A percentile compares a stretch with the other conserved stretches of the same genome.
Evolutionary conservation across 179 eudicot species (phyloP).

Genomic region (Carnegiea gigantea): DNA sequence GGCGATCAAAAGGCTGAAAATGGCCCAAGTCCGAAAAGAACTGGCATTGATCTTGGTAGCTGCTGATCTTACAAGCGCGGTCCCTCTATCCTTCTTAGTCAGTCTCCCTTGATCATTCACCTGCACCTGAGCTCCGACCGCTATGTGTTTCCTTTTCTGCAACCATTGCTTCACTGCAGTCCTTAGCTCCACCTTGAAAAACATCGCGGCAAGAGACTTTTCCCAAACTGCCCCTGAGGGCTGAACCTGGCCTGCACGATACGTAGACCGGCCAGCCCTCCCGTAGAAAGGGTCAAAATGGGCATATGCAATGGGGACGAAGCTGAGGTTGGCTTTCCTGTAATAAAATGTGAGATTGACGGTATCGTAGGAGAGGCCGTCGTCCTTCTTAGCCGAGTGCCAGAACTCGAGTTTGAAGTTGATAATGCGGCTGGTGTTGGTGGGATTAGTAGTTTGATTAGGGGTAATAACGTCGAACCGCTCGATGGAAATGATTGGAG

Average conservation of each 20-base stretch:
- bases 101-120: slow-evolving; percentile 36
- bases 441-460: slow-evolving; percentile 27
- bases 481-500: too few species aligned
- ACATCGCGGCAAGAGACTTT: slow-evolving; percentile 17
- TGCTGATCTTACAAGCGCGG: slow-evolving; percentile 36
- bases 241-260: background rate
- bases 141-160: slow-evolving; percentile 21
- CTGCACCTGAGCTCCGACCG: slow-evolving; percentile 34
- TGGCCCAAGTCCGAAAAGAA: background rate
- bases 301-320: slow-evolving; percentile 21
- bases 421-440: slow-evolving; percentile 29
- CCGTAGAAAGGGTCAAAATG: slow-evolving; percentile 13
- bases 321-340: slow-evolving; percentile 8
- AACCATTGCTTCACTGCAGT: slow-evolving; percentile 26
- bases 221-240: slow-evolving; percentile 19
- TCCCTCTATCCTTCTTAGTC: slow-evolving; percentile 23
- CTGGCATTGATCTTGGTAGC: background rate
- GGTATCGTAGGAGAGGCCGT: slow-evolving; percentile 52
- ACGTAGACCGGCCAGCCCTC: background rate
- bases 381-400: slow-evolving; percentile 28
- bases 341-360: slow-evolving; percentile 47
- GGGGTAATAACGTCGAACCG: slow-evolving; percentile 51
- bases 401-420: slow-evolving; percentile 48
- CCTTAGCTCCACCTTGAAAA: slow-evolving; percentile 34
- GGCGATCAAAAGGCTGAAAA: background rate